phyloP scores from a whole-genome alignment of 2,329 filamentous ascomycete genomes.

The Monosporascus sp. region DNA sequence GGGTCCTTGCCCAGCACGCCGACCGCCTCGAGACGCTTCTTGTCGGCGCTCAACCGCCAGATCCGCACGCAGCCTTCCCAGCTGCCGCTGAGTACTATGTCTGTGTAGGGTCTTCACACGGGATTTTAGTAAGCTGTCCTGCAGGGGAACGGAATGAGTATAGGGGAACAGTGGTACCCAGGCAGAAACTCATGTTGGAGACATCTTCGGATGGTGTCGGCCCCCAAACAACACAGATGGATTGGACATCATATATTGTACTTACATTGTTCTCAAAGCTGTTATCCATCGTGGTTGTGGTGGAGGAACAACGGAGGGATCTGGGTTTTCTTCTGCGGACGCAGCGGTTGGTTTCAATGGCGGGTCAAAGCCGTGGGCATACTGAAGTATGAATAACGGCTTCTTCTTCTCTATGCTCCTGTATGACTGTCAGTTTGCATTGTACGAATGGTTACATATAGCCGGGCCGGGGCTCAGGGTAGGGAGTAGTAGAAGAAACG shows the following conservation, averaged over 20 bases:
- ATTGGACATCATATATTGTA: neutral
- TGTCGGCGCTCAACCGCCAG: constrained; percentile 82
- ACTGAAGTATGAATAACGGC: constrained; percentile 70
- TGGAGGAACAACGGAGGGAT: constrained; percentile 52
- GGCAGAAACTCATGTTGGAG: too few species aligned
- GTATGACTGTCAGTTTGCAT: neutral
- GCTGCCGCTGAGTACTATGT: constrained; percentile 84
- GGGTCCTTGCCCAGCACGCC: constrained; percentile 54
- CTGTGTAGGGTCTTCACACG: constrained; percentile 62
- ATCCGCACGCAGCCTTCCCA: constrained; percentile 87
- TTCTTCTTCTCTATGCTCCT: constrained; percentile 93
- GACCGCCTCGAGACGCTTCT: constrained; percentile 66
- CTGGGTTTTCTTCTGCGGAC: constrained; percentile 65
- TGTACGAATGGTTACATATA: neutral
- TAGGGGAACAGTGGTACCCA: too few species aligned
- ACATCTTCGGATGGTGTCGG: too few species aligned
- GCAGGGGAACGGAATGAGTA: too few species aligned
- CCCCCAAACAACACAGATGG: neutral
- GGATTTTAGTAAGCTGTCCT: neutral
- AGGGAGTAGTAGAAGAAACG: neutral
- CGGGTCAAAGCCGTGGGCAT: constrained; percentile 81
- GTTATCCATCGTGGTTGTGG: constrained; percentile 85
- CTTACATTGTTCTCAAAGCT: constrained; percentile 64
- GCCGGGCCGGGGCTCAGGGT: too few species aligned
- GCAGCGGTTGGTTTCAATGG: constrained; percentile 61